Base-by-base conservation (phyloP, 1,284 basidiomycete genomes). In the Inonotus obliquus region DNA sequence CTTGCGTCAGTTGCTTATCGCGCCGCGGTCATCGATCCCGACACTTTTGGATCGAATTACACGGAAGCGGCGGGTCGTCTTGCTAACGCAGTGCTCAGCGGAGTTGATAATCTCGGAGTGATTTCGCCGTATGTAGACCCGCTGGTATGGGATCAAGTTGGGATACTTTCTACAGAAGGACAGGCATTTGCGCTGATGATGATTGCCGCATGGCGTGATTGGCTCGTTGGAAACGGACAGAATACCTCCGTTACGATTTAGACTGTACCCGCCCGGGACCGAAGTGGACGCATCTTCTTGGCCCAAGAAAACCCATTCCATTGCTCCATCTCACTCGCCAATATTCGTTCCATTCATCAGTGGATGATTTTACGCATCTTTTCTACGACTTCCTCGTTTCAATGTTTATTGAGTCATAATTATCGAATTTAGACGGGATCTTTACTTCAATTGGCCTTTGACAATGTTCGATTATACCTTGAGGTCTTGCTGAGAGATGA, bases 151-250 rank as follows among this genome's bases (percentile, higher is more conserved):
- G 61, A 63, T 21, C 57, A 68, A 19, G 67, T 74, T 57, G 77
- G 76, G 0, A 62, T 70, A 19, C 62, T 74, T 10, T 76, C 73
- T 13, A 79, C 81, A 11, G 81, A 83, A 65, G 77, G 76, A 0
- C 78, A 82, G 69, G 76, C 74, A 23, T 83, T 83, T 63, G 69
- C 78, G 17, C 63, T 82, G 32, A 73, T 82, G 66, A 74, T 81
- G 54, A 72, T 81, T 63, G 73, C 78, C 0, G 79, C 79, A 11
- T 78, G 75, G 66, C 71, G 74, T 23, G 78, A 80, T 52, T 64
- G 63, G 63, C 41, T 64, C 11, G n/a, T 13, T 6, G 7, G 11
- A 5, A 27, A 39, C 14, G 48, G 39, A 17, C 54, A 55, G 25
- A 23, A 55, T n/a, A 13, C 57, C 17, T 14, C 41, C 17, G 9